Evolutionary conservation across 2,329 filamentous ascomycete genomes (phyloP).

Genomic region (Botryotinia narcissicola): DNA sequence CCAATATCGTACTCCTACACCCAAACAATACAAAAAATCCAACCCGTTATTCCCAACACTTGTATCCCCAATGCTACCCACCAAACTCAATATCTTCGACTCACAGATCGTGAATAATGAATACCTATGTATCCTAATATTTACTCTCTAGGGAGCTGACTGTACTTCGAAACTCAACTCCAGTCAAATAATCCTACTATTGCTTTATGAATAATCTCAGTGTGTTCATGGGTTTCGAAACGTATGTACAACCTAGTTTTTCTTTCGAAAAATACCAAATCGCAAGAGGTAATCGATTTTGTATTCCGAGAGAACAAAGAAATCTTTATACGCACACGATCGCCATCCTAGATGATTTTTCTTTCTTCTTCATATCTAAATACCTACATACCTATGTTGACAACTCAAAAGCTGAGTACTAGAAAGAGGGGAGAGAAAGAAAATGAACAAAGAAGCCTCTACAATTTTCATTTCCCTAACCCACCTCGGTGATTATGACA

Average conservation of each 20-base stretch:
- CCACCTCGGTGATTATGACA: background rate
- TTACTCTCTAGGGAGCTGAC: background rate
- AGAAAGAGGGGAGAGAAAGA: background rate
- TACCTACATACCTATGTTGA: too few relatives aligned
- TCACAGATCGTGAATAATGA: background rate
- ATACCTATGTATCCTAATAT: too few relatives aligned
- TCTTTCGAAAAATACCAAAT: too few relatives aligned
- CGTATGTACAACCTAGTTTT: background rate
- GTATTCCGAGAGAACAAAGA: background rate
- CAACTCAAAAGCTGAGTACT: too few relatives aligned
- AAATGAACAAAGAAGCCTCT: background rate
- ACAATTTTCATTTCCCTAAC: too few relatives aligned
- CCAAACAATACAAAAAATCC: too few relatives aligned
- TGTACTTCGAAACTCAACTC: background rate
- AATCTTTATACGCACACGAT: rapidly evolving
- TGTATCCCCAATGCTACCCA: background rate
- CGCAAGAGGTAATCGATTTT: background rate
- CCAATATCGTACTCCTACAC: too few relatives aligned
- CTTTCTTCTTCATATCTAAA: background rate
- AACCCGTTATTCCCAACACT: background rate
- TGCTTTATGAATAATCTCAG: background rate
- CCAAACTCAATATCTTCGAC: background rate
- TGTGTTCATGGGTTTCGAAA: background rate
- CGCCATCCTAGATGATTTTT: background rate
- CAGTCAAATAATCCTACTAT: too few relatives aligned